Evolutionary conservation across 148 eudicot genomes (phyloP), one percentile per base, ranked within the genome.

Genomic region (Diospyros lotus): DNA sequence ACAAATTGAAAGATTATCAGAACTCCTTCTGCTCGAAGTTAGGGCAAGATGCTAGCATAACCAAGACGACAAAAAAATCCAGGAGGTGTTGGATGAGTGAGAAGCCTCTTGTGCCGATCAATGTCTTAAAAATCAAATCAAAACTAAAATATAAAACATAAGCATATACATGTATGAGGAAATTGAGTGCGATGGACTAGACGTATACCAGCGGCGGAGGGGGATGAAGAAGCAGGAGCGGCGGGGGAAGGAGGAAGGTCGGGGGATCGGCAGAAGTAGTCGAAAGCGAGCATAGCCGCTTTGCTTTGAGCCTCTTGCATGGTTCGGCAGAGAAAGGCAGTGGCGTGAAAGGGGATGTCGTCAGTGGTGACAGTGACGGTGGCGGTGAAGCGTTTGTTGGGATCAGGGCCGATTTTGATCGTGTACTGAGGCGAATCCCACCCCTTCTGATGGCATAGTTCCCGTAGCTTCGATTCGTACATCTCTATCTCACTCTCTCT

Each of bases 301-400:
- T 45, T 53, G 53, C 89, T 91, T 38, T 89, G 93, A 9, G 98
- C 92, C n/a, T 85, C 89, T 66, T 91, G 89, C 4, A 88, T 63
- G 13, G 87, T 86, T 9, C 72, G 75, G 65, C 58, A 78, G 8
- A 52, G 45, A 41, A 28, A 28, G 28, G 69, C 48, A 15, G 80
- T 61, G 1, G 87, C 45, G 38, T 68, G 7, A 54, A 80, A 88
- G 3, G 79, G 51, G 28, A 62, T 5, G 50, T 82, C 87, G 62
- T 83, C 85, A 3, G 88, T 86, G 59, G 53, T 59, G 9, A 90
- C 28, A 28, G 28, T 28, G 28, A 28, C 89, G 11, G 79, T 78
- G 1, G 87, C 86, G 11, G 72, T 78, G 78, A 90, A 90, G 38
- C 63, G 64, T 68, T 90, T 84, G 75, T 80, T 78, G 80, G 86